A percentile compares a stretch with the other conserved stretches of the same genome.
phyloP scores from a whole-genome alignment of 1,139 yeast species.

The Kodamaea suecica region DNA sequence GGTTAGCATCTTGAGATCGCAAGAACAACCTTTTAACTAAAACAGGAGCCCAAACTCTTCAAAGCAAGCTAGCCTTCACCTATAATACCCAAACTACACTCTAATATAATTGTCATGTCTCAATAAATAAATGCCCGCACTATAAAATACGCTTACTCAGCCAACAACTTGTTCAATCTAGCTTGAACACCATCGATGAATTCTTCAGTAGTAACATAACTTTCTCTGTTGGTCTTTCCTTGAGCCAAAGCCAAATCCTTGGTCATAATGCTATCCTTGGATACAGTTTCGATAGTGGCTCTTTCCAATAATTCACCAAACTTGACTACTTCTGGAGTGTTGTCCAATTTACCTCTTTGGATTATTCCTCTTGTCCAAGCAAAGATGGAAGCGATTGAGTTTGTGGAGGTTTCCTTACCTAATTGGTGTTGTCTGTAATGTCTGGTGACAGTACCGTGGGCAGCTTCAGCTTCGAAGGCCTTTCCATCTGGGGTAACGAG shows the following conservation, averaged over 20 bases:
- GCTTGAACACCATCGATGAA: conserved; percentile 70
- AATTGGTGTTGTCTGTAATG: conserved; percentile 81
- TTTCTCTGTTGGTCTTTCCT: conserved; percentile 61
- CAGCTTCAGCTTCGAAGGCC: conserved; percentile 80
- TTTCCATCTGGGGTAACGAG: conserved; percentile 85
- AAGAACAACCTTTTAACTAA: too few species aligned
- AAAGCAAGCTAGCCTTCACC: too few species aligned
- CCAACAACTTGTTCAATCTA: conserved; percentile 38
- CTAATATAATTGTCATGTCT: too few species aligned
- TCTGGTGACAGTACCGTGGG: conserved; percentile 86
- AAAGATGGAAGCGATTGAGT: conserved; percentile 79
- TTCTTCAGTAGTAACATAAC: conserved; percentile 73
- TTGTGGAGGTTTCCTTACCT: conserved; percentile 81
- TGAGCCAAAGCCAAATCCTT: conserved; percentile 76
- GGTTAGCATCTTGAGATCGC: too few species aligned
- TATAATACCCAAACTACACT: too few species aligned
- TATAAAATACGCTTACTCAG: conserved; percentile 3
- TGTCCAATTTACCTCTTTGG: conserved; percentile 76
- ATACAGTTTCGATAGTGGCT: conserved; percentile 71
- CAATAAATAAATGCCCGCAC: conserved; percentile 1
- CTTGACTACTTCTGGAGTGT: conserved; percentile 64
- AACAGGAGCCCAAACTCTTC: too few species aligned
- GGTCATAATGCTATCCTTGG: conserved; percentile 73
- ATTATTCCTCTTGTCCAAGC: conserved; percentile 86
- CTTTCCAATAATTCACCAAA: conserved; percentile 66